Base-by-base conservation (phyloP, 108 stramenopile species). In the Nitzschia putrida region DNA sequence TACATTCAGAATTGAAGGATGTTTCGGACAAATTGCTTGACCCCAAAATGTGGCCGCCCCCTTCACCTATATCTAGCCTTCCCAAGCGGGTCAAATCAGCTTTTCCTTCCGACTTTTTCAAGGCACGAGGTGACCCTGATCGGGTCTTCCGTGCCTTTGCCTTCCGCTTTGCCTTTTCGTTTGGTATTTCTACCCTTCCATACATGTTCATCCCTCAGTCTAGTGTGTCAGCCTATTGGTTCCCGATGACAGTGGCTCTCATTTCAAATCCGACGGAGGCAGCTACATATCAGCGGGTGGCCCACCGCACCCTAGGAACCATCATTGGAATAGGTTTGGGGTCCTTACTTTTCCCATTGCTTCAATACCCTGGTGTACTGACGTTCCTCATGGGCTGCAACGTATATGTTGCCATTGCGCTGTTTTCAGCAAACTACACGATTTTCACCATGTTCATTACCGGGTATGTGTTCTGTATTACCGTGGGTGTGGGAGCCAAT, bases 211-310 rank as follows among this genome's bases (percentile, higher is more conserved):
- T 37, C 7, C 57, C 24, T 7, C 8, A 21, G 21, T 21, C 8
- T 20, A 38, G 18, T 37, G 9, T 26, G 9, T n/a, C n/a, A n/a
- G 57, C 29, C 8, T 21, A 59, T 38, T 59, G 57, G 57, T 59
- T 59, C 34, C 57, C 57, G 8, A 59, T 59, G 57, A 59, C 57
- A 11, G 57, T 59, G 10, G 57, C 57, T 7, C 34, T 59, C 25
- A 59, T 59, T 26, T 29, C 34, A 26, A 21, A 21, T 37, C 57
- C 57, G 7, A 37, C 57, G 11, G 29, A 59, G n/a, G 23, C 29
- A 37, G 8, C 57, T 7, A 59, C 57, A 12, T 59, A 59, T n/a
- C 18, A 59, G 34, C 23, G 21, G 34, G 57, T 59, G 29, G 57
- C 57, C 12, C 57, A 59, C 34, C 23, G 57, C 8, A 34, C 57